Base-by-base conservation (phyloP, 1,284 basidiomycete species). In the Malassezia restricta region DNA sequence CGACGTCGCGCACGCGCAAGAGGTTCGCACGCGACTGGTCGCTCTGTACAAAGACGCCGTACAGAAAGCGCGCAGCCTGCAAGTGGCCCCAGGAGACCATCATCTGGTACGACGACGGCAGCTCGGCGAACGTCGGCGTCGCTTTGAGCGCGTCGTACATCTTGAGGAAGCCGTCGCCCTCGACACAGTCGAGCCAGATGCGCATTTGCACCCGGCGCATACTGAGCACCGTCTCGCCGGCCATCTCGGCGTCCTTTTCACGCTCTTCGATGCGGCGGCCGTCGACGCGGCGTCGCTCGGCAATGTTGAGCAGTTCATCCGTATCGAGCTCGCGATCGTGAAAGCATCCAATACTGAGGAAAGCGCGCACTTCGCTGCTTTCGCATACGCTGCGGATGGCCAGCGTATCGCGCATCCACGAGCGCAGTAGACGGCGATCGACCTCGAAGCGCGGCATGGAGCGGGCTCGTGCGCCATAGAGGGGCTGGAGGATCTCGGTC, bases 401-500 rank as follows among this genome's bases (percentile, higher is more conserved):
- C 27, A 71, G 55, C n/a, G 67, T 57, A 46, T 71, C 68, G 30
- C 68, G 61, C 39, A 71, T 57, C 68, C 68, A 71, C 37, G 46
- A 59, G 24, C 68, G 64, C 30, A 71, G 59, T 54, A 65, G 62
- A 27, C 64, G 59, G 20, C 68, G 62, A 8, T 67, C 60, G 9
- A 58, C 56, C 12, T 71, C 65, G 52, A 60, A 63, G 51, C 63
- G 40, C 11, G 59, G 55, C 12, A 58, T 49, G 6, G 57, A 54
- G 17, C 58, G 59, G 9, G 24, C 27, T 5, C 54, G 54, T 20
- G 9, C 9, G 15, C 43, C 47, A 17, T 47, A 51, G 20, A 43
- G 29, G 31, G 45, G 39, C 40, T 30, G 6, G n/a, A 47, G 28
- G 27, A 43, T 43, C 27, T 50, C 48, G 3, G 48, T 41, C 2